Evolutionary conservation across 352 stramenopile genomes (phyloP).

Genomic region (Bremia lactucae): DNA sequence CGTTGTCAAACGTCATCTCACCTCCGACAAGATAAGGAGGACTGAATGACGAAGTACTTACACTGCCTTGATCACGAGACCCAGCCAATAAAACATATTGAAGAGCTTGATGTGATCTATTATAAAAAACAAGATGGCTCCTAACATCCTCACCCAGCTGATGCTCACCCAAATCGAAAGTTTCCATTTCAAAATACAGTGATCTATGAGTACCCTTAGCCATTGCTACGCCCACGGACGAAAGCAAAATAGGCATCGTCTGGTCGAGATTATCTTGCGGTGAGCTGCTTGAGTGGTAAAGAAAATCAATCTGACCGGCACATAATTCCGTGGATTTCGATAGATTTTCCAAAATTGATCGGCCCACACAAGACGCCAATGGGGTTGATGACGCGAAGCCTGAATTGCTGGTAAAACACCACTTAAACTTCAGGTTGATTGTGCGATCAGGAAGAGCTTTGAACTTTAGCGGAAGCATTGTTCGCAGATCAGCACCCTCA

Average conservation of each 20-base stretch:
- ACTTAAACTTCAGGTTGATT: conserved; percentile 41
- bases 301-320: conserved; percentile 54
- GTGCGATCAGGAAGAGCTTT: conserved; percentile 24
- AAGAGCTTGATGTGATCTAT: conserved; percentile 48
- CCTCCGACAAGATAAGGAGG: conserved; percentile 23
- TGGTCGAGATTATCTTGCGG: conserved; percentile 3
- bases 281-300: conserved; percentile 16
- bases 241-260: conserved; percentile 11
- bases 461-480: conserved; percentile 31
- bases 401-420: conserved; percentile 49
- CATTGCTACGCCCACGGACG: conserved; percentile 43
- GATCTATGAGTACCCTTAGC: conserved; percentile 60
- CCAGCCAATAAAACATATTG: conserved; percentile 66
- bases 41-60: conserved; percentile 8
- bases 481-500: conserved; percentile 3
- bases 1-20: conserved; percentile 63
- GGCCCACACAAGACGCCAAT: conserved; percentile 57
- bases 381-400: conserved; percentile 55
- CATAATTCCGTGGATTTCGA: conserved; percentile 39
- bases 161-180: conserved; percentile 68
- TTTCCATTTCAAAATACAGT: conserved; percentile 53
- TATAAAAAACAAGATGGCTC: conserved; percentile 56
- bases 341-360: conserved; percentile 50
- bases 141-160: conserved; percentile 51
- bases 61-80: conserved; percentile 27